A percentile compares a stretch with the other conserved stretches of the same genome.
phyloP scores from a whole-genome alignment of 2,329 filamentous ascomycete species.

The Botrytis galanthina region DNA sequence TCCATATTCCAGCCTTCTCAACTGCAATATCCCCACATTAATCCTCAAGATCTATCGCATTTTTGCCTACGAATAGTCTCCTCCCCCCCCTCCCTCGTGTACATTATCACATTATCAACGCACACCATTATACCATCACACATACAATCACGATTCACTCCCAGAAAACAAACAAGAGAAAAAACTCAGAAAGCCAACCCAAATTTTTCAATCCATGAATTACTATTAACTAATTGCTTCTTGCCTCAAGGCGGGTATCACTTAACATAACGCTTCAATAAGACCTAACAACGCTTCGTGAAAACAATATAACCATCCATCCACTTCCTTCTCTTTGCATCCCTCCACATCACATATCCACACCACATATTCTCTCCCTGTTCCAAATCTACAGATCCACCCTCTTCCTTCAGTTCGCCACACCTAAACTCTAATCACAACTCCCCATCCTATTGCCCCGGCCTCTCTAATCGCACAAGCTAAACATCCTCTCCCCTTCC shows the following conservation, averaged over 20 bases:
- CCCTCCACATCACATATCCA: background rate
- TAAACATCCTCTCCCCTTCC: slow-evolving; percentile 65
- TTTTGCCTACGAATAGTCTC: background rate
- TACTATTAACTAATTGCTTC: slow-evolving; percentile 13
- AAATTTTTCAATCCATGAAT: background rate
- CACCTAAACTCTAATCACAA: slow-evolving; percentile 29
- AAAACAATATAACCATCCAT: background rate
- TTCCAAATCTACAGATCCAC: background rate
- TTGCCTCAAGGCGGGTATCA: slow-evolving; percentile 18
- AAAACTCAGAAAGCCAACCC: background rate
- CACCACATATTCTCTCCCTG: background rate
- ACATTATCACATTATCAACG: too few relatives aligned
- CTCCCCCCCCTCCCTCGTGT: background rate
- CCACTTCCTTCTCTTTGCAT: background rate
- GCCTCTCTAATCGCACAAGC: slow-evolving; percentile 74
- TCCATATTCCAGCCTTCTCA: background rate
- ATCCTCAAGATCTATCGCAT: background rate
- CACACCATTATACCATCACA: background rate
- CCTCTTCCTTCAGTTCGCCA: background rate
- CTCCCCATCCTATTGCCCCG: slow-evolving; percentile 60
- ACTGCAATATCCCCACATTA: background rate
- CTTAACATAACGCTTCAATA: slow-evolving; percentile 7
- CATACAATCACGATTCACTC: background rate
- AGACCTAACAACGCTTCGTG: background rate
- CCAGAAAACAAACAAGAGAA: background rate